phyloP scores from a whole-genome alignment of 2,329 filamentous ascomycete species.

The Trichoderma hamatum region DNA sequence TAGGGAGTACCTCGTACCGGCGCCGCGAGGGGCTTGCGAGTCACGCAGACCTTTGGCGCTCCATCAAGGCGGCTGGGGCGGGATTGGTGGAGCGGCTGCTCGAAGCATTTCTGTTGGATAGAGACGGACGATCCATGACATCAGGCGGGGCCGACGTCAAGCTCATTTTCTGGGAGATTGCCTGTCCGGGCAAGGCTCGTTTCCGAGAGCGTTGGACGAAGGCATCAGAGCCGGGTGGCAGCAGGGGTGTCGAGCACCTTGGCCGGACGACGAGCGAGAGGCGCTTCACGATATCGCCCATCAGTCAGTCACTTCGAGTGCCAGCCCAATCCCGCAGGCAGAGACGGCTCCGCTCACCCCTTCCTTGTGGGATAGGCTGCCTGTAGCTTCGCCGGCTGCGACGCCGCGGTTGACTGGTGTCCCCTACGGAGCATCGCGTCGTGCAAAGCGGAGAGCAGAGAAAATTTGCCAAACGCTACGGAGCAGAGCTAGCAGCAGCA shows the following conservation, averaged over 20 bases:
- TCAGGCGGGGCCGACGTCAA: constrained; percentile 34
- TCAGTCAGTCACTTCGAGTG: not conserved
- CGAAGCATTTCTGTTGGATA: constrained; percentile 13
- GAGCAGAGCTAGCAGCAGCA: constrained; percentile 8
- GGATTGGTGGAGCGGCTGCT: constrained; percentile 22
- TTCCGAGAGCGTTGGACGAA: constrained; percentile 9
- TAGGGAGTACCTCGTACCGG: not conserved
- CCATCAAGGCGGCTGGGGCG: constrained; percentile 25
- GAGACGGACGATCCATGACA: constrained; percentile 40
- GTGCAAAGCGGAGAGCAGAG: constrained; percentile 14
- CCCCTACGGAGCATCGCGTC: not conserved
- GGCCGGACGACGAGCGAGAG: not conserved
- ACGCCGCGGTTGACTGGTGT: constrained; percentile 21
- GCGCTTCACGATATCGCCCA: constrained; percentile 4
- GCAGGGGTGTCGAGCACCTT: not conserved
- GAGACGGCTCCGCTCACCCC: constrained; percentile 7
- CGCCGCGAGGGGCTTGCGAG: constrained; percentile 22
- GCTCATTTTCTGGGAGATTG: constrained; percentile 30
- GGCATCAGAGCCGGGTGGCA: constrained; percentile 1
- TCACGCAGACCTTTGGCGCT: constrained; percentile 12
- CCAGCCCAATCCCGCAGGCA: constrained; percentile 1
- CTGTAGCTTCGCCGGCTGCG: constrained; percentile 19
- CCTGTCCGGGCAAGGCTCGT: constrained; percentile 29
- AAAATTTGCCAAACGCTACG: constrained; percentile 19
- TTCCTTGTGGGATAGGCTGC: constrained; percentile 4